Percentiles rank a stretch among this genome's conserved stretches.
Evolutionary conservation across 1,139 yeast species (phyloP).

Genomic region (Saccharomyces hybrid): DNA sequence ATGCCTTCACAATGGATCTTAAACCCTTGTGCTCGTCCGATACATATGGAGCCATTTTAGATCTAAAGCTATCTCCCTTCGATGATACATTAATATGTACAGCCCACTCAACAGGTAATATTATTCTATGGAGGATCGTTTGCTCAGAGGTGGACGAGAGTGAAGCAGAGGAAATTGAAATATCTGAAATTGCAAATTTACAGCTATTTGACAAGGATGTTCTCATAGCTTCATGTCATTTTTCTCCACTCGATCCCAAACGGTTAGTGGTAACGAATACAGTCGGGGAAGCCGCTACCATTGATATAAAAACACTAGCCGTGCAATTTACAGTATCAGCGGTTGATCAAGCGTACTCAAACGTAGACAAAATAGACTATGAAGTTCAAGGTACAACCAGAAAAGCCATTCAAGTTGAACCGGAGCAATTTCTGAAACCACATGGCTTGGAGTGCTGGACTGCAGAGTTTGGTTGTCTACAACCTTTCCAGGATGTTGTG

Average conservation of each 20-base stretch:
- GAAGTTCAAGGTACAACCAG: slow-evolving; percentile 20
- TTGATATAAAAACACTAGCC: slow-evolving; percentile 15
- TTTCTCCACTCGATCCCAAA: slow-evolving; percentile 39
- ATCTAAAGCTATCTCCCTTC: slow-evolving; percentile 56
- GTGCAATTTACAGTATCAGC: slow-evolving; percentile 1
- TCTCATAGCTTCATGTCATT: slow-evolving; percentile 61
- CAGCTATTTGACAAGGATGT: slow-evolving; percentile 42
- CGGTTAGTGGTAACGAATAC: slow-evolving; percentile 49
- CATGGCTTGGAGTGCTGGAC: slow-evolving; percentile 90
- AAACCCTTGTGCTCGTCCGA: slow-evolving; percentile 26
- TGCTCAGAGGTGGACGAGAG: slow-evolving; percentile 11
- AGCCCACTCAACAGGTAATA: slow-evolving; percentile 75
- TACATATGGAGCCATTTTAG: slow-evolving; percentile 64
- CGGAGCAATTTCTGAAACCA: slow-evolving; percentile 11
- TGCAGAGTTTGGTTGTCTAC: slow-evolving; percentile 58
- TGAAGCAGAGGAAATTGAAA: slow-evolving; percentile 12
- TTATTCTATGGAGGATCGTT: slow-evolving; percentile 51
- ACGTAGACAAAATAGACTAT: slow-evolving; percentile 6
- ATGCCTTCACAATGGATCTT: slow-evolving; percentile 40
- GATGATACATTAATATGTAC: slow-evolving; percentile 45
- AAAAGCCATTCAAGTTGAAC: slow-evolving; percentile 8
- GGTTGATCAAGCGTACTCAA: slow-evolving; percentile 3
- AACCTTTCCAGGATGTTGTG: slow-evolving; percentile 48
- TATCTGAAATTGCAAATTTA: slow-evolving; percentile 22
- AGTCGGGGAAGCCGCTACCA: slow-evolving; percentile 41